Evolutionary conservation across 805 yeast species (phyloP), one percentile per base, ranked within the genome.

Genomic region (Hanseniaspora pseudoguilliermondii): DNA sequence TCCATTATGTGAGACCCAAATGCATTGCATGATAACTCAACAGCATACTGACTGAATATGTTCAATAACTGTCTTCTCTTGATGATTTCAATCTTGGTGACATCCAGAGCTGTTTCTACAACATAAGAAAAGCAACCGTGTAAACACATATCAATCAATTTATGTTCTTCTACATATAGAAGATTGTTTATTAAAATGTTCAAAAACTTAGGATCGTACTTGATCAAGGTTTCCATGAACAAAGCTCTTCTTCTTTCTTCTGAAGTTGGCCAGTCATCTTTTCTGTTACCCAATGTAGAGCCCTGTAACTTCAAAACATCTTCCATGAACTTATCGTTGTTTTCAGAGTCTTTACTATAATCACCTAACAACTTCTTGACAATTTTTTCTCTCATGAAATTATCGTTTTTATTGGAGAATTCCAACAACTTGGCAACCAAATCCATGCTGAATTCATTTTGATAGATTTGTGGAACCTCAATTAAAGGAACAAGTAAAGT

Each of bases 101-200:
- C 74, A 10, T 71, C 69, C 35, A 90, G 74, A 3, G 80, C 76
- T 57, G 77, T 73, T 65, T 90, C 96, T 39, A 91, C 80, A 47
- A 88, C 89, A 65, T 86, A 96, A 0, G 96, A 87, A 61, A 86
- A 89, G 2, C 89, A 93, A 10, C 96, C 95, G 66, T 91, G 96
- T 61, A 73, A 74, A 63, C 95, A 84, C 85, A 91, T 82, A 63
- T 82, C 84, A 34, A 79, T 62, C 36, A 88, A 68, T 59, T 80
- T 75, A 58, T 79, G 84, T n/a, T 70, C 70, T 15, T 85, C 83
- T 57, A 85, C 66, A 2, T 75, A 75, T 53, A 86, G 66, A 58
- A 85, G 68, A 57, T 82, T 80, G 52, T 80, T 81, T 65, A 86
- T 73, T 1, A 81, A 75, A 46, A 81, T 73, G 16, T 75, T 67